Evolutionary conservation across 179 eudicot genomes (phyloP), one percentile per base, ranked within the genome.

Genomic region (Gypsophila paniculata): DNA sequence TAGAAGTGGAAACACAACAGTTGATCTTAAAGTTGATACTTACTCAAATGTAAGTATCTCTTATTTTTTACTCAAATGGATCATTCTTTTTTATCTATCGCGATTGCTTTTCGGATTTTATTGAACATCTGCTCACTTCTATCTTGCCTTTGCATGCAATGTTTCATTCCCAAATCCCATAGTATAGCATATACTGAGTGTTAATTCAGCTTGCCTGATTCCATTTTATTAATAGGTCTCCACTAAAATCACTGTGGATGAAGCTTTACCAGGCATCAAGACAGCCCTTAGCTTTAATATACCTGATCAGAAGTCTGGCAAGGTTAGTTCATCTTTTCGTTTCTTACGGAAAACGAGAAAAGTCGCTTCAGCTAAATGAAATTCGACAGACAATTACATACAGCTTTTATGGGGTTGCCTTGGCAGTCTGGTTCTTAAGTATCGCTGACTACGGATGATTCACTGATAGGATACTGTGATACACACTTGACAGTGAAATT

Each of bases 301-400:
- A 74, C 96, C 92, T 71, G 96, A 90, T 77, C 85, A 89, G 76
- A 88, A 89, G 78, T 88, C 91, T 73, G 87, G 96, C 77, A 90
- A 86, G 95, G 96, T 90, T 23, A 68, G 70, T 66, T 52, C 25
- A 13, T 60, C 48, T 17, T 18, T 21, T 15, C 29, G 55, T 69
- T n/a, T 21, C 34, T 22, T 54, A 25, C 4, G 34, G 34, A 1
- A 29, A 29, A 29, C 34, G 4, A 29, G 34, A 4, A 29, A 29
- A 29, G 34, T 1, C 34, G 4, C 34, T 29, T 29, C 4, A 29
- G 34, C 4, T 29, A 29, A 29, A 29, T 1, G 34, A 29, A 29
- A 29, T 29, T 1, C 34, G 4, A 29, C 4, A 29, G 34, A 29
- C 34, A 29, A 29, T 1, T 29, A 29, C 1, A 29, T 1, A 29